Base-by-base conservation (phyloP, 257 asterid genomes). In the Scutellaria barbata region DNA sequence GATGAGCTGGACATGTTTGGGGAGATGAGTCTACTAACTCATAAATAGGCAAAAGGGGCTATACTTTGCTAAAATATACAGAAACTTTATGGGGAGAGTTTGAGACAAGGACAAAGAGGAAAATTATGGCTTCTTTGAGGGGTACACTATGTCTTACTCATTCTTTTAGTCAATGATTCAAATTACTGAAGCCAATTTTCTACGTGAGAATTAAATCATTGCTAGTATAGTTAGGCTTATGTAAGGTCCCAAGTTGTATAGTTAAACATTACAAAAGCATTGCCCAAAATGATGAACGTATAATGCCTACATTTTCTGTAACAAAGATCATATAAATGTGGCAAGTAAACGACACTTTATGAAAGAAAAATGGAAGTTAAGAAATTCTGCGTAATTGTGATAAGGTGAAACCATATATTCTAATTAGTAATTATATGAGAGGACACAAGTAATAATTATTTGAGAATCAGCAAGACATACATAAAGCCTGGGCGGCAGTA, bases 401-500 rank as follows among this genome's bases (percentile, higher is more conserved):
- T 40, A 69, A 7, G 41, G 11, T 4, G 55, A 54, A 17, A 13
- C 54, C 12, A 11, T 13, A 12, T 48, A 48, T 6, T 57, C 67
- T 41, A 33, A 46, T 47, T 8, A 30, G 4, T 12, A 22, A 22
- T 10, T 57, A 33, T 16, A 70, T 56, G 33, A 25, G 47, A 58
- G 8, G 13, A 50, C 5, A 22, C 11, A 13, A 20, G 45, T 48
- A 60, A 35, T 50, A 10, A 12, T 14, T 22, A 18, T 60, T 56
- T 61, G 37, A 42, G 58, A 76, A 46, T 55, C 64, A 68, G 59
- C 12, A 75, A 13, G 41, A 72, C 96, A 52, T 90, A 90, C 97
- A 91, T 43, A 91, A 66, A 74, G 96, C 95, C 82, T 91, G 97
- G 20, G 97, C 95, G 12, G 97, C 96, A 43, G 97, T 91, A 77